These are phyloP conservation scores for Erysiphe pulchra DNA, from an alignment of 2,329 filamentous ascomycete genomes.

Conservation along the genomic window DNA sequence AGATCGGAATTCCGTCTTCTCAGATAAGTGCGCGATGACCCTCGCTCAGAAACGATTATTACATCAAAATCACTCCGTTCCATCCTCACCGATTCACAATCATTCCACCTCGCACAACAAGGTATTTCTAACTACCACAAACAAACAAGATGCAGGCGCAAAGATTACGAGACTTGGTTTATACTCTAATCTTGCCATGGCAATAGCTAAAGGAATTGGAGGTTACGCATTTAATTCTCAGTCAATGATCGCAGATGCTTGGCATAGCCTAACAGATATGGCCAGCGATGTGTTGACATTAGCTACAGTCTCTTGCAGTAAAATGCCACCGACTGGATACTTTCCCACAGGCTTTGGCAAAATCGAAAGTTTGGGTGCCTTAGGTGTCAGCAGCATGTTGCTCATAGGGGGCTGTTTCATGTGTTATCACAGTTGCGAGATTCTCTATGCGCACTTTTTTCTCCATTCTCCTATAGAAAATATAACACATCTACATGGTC, in stretches of 20 bases:
- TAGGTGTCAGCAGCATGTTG: too few species aligned
- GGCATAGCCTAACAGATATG: slow-evolving; percentile 85
- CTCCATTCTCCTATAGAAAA: too few species aligned
- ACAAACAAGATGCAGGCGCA: slow-evolving; percentile 81
- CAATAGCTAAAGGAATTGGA: slow-evolving; percentile 71
- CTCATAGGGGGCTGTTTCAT: too few species aligned
- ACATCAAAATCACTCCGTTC: not conserved
- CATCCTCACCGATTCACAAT: too few species aligned
- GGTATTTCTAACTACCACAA: slow-evolving; percentile 51
- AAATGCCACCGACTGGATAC: too few species aligned
- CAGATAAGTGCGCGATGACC: not conserved
- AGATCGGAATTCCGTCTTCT: too few species aligned
- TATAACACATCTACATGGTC: too few species aligned
- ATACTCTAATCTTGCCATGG: slow-evolving; percentile 81
- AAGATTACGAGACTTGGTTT: slow-evolving; percentile 78
- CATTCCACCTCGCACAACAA: slow-evolving; percentile 30
- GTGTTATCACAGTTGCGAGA: too few species aligned
- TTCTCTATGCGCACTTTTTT: too few species aligned
- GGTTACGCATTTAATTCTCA: slow-evolving; percentile 91
- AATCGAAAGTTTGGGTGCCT: too few species aligned
- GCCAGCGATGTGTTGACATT: slow-evolving; percentile 88
- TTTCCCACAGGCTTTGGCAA: too few species aligned
- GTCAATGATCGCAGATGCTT: slow-evolving; percentile 75
- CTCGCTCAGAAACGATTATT: not conserved
- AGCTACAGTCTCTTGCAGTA: slow-evolving; percentile 78